phyloP scores from a whole-genome alignment of 768 basidiomycete species.

The Chlorophyllum brunneum region DNA sequence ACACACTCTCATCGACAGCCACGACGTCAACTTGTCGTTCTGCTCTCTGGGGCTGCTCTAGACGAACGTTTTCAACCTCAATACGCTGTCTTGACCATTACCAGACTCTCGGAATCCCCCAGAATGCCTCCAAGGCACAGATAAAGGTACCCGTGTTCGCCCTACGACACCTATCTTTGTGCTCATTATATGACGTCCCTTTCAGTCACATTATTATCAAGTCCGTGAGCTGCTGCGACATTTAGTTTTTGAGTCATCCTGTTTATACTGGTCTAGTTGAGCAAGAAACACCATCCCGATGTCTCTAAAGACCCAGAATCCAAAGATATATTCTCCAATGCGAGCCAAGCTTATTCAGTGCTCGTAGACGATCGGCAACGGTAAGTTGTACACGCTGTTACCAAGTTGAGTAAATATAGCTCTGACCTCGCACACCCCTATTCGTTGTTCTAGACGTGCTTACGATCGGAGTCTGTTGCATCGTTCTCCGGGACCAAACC shows the following conservation, averaged over 20 bases:
- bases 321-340: slow-evolving; percentile 32
- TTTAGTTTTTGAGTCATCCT: background rate
- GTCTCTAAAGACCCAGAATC: slow-evolving; percentile 40
- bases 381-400: slow-evolving; percentile 17
- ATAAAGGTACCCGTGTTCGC: slow-evolving; percentile 31
- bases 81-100: slow-evolving; percentile 29
- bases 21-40: background rate
- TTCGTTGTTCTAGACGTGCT: slow-evolving; percentile 28
- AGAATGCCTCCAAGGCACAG: slow-evolving; percentile 35
- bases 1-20: slow-evolving; percentile 1
- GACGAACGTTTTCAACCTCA: slow-evolving; percentile 22
- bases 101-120: slow-evolving; percentile 35
- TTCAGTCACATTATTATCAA: slow-evolving; percentile 41
- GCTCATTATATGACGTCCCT: background rate
- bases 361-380: slow-evolving; percentile 42
- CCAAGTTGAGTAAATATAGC: background rate
- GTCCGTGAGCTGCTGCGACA: slow-evolving; percentile 17
- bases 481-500: slow-evolving; percentile 17
- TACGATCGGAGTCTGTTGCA: slow-evolving; percentile 41
- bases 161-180: background rate
- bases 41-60: background rate
- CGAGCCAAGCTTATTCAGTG: slow-evolving; percentile 42
- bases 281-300: slow-evolving; percentile 48
- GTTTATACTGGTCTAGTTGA: slow-evolving; percentile 26
- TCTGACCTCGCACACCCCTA: background rate